These are phyloP conservation scores for Pochonia chlamydosporia DNA, from an alignment of 2,329 filamentous ascomycete species.

Conservation along the genomic window DNA sequence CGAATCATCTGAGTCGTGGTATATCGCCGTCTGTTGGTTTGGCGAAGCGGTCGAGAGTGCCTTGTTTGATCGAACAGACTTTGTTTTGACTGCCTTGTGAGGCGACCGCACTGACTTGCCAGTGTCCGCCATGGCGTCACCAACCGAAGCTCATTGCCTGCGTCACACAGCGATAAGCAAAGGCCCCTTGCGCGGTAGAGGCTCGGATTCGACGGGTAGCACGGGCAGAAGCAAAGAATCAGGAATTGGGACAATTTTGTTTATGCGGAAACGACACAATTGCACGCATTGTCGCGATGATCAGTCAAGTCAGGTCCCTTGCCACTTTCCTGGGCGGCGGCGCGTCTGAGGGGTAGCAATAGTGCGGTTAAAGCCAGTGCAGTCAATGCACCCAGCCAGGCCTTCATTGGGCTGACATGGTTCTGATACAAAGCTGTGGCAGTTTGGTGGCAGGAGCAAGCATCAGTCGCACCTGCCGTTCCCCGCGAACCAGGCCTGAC, in stretches of 20 bases:
- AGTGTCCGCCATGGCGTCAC: slow-evolving; percentile 38
- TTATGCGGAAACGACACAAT: neutral
- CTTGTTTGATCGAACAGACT: slow-evolving; percentile 23
- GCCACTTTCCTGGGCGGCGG: neutral
- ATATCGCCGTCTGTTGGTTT: slow-evolving; percentile 14
- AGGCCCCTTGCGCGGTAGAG: neutral
- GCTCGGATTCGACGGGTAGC: neutral
- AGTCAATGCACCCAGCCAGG: neutral
- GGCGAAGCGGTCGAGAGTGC: slow-evolving; percentile 6
- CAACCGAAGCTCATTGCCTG: slow-evolving; percentile 24
- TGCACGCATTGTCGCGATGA: neutral
- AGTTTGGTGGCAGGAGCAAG: neutral
- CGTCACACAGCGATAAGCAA: neutral
- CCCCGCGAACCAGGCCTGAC: neutral
- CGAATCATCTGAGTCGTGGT: slow-evolving; percentile 25
- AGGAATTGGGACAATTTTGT: neutral
- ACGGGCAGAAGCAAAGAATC: neutral
- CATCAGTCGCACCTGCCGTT: neutral
- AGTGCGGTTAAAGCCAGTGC: neutral
- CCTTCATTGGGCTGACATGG: neutral
- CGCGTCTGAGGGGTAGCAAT: neutral
- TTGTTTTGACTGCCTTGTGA: slow-evolving; percentile 20
- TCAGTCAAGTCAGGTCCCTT: neutral
- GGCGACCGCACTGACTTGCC: slow-evolving; percentile 19
- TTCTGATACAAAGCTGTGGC: neutral